phyloP scores from a whole-genome alignment of 2,329 filamentous ascomycete species.

The Xylaria multiplex region DNA sequence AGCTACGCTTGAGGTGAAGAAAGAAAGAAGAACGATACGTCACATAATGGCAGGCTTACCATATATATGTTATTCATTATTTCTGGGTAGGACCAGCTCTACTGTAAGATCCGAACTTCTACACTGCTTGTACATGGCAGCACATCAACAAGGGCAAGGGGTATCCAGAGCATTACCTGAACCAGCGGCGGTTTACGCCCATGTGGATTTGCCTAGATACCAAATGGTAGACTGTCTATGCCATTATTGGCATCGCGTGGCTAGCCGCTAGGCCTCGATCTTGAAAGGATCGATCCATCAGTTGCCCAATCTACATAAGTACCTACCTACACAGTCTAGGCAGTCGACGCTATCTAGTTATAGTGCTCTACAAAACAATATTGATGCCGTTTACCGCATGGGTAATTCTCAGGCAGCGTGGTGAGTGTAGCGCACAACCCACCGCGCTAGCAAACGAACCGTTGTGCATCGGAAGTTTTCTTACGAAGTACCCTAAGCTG shows the following conservation, averaged over 20 bases:
- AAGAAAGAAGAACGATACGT: too few species aligned
- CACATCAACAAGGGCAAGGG: not conserved
- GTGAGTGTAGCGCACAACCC: slow-evolving; percentile 25
- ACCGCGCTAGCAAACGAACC: slow-evolving; percentile 23
- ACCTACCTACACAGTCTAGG: slow-evolving; percentile 15
- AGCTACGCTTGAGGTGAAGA: too few species aligned
- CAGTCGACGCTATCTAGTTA: not conserved
- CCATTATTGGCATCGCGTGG: slow-evolving; percentile 37
- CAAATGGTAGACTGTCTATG: slow-evolving; percentile 1
- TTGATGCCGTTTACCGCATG: slow-evolving; percentile 24
- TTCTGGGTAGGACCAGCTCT: too few species aligned
- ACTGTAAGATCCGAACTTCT: too few species aligned
- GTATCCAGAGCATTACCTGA: not conserved
- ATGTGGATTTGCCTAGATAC: not conserved
- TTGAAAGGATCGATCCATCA: slow-evolving; percentile 21
- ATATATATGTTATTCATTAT: too few species aligned
- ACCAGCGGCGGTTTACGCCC: not conserved
- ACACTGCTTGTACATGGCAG: not conserved
- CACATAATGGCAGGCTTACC: too few species aligned
- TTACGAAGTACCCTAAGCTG: slow-evolving; percentile 8
- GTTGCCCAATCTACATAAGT: slow-evolving; percentile 23
- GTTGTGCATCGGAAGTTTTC: slow-evolving; percentile 17
- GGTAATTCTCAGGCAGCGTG: slow-evolving; percentile 8
- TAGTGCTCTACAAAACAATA: not conserved
- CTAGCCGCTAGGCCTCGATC: slow-evolving; percentile 31